phyloP scores from a whole-genome alignment of 495 filamentous ascomycete species.

The Tuber brumale region DNA sequence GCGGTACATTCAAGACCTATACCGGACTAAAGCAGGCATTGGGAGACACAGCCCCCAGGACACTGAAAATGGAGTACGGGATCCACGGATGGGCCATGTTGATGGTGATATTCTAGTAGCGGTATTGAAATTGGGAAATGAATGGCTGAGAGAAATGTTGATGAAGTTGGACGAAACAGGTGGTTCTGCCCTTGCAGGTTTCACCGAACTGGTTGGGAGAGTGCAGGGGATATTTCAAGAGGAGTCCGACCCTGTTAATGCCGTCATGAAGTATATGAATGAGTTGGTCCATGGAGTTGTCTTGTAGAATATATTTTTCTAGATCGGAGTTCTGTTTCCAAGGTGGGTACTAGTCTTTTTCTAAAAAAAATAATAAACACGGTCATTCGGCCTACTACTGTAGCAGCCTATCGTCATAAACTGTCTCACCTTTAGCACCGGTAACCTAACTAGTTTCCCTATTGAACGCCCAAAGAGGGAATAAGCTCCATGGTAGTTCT shows the following conservation, averaged over 20 bases:
- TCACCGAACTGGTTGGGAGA: slow-evolving; percentile 48
- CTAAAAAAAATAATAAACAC: neutral
- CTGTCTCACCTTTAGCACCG: neutral
- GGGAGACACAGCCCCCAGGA: slow-evolving; percentile 7
- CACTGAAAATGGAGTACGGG: slow-evolving; percentile 9
- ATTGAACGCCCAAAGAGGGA: neutral
- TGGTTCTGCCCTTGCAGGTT: slow-evolving; percentile 17
- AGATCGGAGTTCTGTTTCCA: neutral
- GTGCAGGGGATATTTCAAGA: slow-evolving; percentile 49
- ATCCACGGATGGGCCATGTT: slow-evolving; percentile 31
- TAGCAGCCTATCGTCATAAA: neutral
- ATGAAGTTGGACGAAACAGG: slow-evolving; percentile 18
- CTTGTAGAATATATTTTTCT: slow-evolving; percentile 30
- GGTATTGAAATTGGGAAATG: slow-evolving; percentile 31
- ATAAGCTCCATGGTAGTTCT: neutral
- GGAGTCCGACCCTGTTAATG: slow-evolving; percentile 46
- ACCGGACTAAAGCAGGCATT: slow-evolving; percentile 19
- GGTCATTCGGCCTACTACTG: neutral
- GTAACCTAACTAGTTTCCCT: neutral
- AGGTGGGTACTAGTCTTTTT: neutral
- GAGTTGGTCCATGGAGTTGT: slow-evolving; percentile 42
- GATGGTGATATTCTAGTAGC: slow-evolving; percentile 35
- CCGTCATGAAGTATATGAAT: slow-evolving; percentile 49
- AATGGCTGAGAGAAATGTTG: slow-evolving; percentile 33
- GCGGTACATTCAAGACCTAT: slow-evolving; percentile 34